Conservation (phyloP, 306 rosid genomes). For the Fragaria iinumae region DNA sequence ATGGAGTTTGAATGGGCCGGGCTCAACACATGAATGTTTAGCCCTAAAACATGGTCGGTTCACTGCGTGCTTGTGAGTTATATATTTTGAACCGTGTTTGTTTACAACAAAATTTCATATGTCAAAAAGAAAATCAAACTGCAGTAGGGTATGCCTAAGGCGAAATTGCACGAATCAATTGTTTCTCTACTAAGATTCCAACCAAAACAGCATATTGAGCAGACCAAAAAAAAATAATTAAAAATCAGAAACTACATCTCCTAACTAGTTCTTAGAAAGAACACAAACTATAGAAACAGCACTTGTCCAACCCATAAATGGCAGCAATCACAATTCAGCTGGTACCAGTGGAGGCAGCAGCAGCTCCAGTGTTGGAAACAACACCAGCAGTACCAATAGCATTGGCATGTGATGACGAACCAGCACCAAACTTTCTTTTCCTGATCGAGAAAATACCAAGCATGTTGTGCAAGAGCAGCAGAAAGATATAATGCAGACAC, state of each 20-base stretch:
- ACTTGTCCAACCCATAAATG: neutral
- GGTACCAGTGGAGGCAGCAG: neutral
- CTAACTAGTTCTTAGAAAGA: neutral
- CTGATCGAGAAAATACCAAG: neutral
- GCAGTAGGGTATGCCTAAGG: neutral
- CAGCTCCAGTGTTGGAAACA: neutral
- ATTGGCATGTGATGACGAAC: neutral
- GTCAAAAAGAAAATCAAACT: neutral
- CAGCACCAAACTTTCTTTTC: neutral
- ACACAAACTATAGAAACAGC: neutral
- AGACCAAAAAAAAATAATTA: neutral
- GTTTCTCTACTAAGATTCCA: neutral
- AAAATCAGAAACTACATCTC: neutral
- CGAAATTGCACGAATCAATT: neutral
- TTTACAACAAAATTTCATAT: neutral
- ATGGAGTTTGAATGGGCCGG: neutral
- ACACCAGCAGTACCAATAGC: neutral
- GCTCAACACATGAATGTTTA: no score
- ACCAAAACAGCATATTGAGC: neutral
- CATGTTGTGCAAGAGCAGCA: neutral
- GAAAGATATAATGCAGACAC: neutral
- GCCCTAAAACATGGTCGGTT: neutral
- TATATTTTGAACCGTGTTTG: neutral
- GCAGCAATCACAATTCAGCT: neutral
- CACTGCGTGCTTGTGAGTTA: neutral